Base-by-base conservation (phyloP, 129 eudicot genomes). In the Lonicera japonica region DNA sequence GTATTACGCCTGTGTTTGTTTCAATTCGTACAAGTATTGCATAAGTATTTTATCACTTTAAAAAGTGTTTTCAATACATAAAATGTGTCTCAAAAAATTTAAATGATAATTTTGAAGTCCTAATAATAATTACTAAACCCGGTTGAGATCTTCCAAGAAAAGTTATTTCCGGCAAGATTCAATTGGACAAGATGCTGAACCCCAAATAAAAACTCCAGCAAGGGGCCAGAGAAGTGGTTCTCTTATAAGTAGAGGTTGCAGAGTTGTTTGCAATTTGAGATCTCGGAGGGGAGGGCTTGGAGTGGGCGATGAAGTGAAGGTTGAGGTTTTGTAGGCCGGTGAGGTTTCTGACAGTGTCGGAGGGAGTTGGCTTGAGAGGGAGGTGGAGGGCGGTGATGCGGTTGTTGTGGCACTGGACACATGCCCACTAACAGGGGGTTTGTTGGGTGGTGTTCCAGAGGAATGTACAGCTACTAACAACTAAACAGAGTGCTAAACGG, bases 391-490 rank as follows among this genome's bases (percentile, higher is more conserved):
- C 88, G 25, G 79, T 65, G 21, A 92, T 95, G 22, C 76, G 38
- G 18, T 11, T 36, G 8, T 40, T 17, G 29, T 76, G 61, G 60
- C 90, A 83, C 21, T 63, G 65, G 10, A 83, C 83, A 39, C 86
- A 83, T 12, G 71, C 24, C 86, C 86, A 79, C 0, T 58, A 14
- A 54, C 90, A 83, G 0, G 86, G 86, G 58, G 23, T 64, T 16
- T 18, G 67, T 10, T 65, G 60, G 54, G 82, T 25, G 17, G 75
- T 54, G 55, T 78, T 61, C 98, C 98, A 92, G 61, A 88, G 55
- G 25, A 87, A 56, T 14, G 90, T 82, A n/a, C 96, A 91, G 65
- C 98, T 96, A 21, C 79, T 81, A 25, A 92, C 83, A 62, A 96
- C 82, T 29, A 91, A 52, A 15, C 95, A 86, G 25, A 92, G 83